Percentiles rank a stretch among this genome's conserved stretches.
Conservation (phyloP, 208 protist genomes). For the Trypanosoma mega region DNA sequence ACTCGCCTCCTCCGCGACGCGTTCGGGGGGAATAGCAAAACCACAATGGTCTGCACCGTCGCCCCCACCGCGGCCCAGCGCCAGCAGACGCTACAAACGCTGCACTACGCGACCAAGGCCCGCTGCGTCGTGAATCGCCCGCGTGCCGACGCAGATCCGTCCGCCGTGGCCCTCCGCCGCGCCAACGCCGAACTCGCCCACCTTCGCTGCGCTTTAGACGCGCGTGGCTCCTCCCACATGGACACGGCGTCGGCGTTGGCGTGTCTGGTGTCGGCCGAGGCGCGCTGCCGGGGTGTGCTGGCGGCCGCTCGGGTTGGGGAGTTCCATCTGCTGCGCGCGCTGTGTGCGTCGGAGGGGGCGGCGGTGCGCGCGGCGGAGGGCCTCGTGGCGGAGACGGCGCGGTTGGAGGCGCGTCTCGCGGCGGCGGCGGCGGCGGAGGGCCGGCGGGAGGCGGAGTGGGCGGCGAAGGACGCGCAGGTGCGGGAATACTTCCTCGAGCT, state of each 20-base stretch:
- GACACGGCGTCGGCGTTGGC: neutral
- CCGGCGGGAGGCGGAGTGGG: slow-evolving; percentile 25
- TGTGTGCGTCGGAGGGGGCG: no score
- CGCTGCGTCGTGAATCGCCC: slow-evolving; percentile 78
- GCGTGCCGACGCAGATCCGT: slow-evolving; percentile 71
- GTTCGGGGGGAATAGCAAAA: slow-evolving; percentile 91
- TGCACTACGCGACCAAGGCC: slow-evolving; percentile 83
- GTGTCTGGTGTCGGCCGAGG: neutral
- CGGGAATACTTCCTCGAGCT: slow-evolving; percentile 51
- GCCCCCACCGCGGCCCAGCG: slow-evolving; percentile 56
- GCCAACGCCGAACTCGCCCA: slow-evolving; percentile 77
- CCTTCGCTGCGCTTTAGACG: no score
- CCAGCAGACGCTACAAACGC: slow-evolving; percentile 73
- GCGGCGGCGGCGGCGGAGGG: slow-evolving; percentile 38
- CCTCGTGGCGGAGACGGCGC: slow-evolving; percentile 36
- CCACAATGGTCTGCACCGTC: slow-evolving; percentile 86
- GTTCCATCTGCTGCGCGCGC: slow-evolving; percentile 32
- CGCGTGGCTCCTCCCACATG: neutral
- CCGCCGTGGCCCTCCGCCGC: slow-evolving; percentile 63
- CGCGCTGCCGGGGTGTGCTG: neutral
- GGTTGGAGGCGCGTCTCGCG: slow-evolving; percentile 37
- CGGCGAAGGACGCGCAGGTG: slow-evolving; percentile 41
- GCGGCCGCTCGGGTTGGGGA: slow-evolving; percentile 18
- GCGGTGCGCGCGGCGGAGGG: slow-evolving; percentile 28
- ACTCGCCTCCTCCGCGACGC: slow-evolving; percentile 87